Evolutionary conservation across 1,139 yeast genomes (phyloP), one percentile per base, ranked within the genome.

Genomic region (Blastobotrys ciferrii): DNA sequence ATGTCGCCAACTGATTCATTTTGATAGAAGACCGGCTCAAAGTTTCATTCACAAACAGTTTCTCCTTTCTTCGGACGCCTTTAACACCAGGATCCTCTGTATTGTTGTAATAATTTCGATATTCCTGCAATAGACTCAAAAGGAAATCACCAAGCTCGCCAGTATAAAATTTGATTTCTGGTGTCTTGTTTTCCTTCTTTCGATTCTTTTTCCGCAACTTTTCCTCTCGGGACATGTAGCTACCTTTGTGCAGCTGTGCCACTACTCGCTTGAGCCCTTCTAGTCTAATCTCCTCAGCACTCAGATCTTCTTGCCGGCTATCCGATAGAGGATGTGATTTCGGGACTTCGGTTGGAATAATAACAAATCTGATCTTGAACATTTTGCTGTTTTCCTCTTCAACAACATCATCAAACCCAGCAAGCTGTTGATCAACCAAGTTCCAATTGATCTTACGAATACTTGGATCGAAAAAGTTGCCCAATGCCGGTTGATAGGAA

Each of bases 101-200:
- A 13, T n/a, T 36, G 18, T 36, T 36, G 19, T 45, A 45, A 36
- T 46, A 46, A 23, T 46, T 50, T 35, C 43, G 45, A 23, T 48
- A 50, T 17, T 41, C 47, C 20, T 46, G 47, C 32, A 50, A 51
- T 46, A 71, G 76, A 40, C 80, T 84, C 20, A 74, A 71, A 54
- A 91, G 72, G 56, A 82, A 89, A 19, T 80, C 78, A 51, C 84
- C 83, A 44, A 91, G 70, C 0, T 49, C 52, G 1, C 97, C 97
- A 0, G 98, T 92, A 61, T 92, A 92, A 61, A 89, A 92, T 45
- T 76, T 78, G 45, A 89, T 83, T 51, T 87, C 96, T 0, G 95
- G 92, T 25, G 75, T 72, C 4, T 78, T 72, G 46, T 77, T 82
- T 50, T 78, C 81, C 46, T 72, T 76, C 46, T 69, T 71, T 43